Conservation (phyloP, 441 rosid species). For the Biscutella laevigata region DNA sequence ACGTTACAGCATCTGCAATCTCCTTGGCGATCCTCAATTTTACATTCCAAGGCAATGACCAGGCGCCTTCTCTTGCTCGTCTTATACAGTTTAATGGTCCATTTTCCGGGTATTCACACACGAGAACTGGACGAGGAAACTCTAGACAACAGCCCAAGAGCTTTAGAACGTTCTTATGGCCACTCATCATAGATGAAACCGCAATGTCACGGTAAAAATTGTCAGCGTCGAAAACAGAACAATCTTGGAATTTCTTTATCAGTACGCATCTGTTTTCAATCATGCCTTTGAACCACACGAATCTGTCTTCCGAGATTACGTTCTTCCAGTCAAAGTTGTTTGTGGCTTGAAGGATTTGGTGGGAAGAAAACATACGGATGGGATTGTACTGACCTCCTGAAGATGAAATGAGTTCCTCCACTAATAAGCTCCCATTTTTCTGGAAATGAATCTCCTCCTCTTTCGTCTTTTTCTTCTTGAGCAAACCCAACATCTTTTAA, state of each 20-base stretch:
- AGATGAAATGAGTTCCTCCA: constrained; percentile 31
- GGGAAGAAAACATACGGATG: constrained; percentile 25
- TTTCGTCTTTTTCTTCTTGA: background rate
- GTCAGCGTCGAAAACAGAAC: constrained; percentile 8
- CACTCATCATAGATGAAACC: constrained; percentile 24
- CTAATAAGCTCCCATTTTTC: constrained; percentile 21
- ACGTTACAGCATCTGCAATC: constrained; percentile 28
- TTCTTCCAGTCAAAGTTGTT: constrained; percentile 23
- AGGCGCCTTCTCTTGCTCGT: background rate
- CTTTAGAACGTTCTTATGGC: constrained; percentile 31
- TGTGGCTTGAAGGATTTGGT: constrained; percentile 30
- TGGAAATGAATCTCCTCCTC: constrained; percentile 3
- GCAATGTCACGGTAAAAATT: constrained; percentile 22
- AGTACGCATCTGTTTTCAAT: constrained; percentile 9
- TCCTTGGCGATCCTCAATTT: constrained; percentile 16
- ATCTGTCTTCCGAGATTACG: constrained; percentile 8
- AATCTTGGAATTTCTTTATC: background rate
- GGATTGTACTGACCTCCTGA: constrained; percentile 31
- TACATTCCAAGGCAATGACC: constrained; percentile 17
- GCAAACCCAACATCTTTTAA: constrained; percentile 4
- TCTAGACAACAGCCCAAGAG: constrained; percentile 37
- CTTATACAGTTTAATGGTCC: constrained; percentile 14
- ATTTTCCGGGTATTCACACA: constrained; percentile 26
- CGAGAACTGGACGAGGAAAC: constrained; percentile 23
- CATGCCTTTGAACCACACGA: constrained; percentile 13